Percentiles rank a stretch among this genome's conserved stretches.
These are phyloP conservation scores for Pythium vanterpoolii DNA, from an alignment of 352 stramenopile genomes.

Conservation along the genomic window DNA sequence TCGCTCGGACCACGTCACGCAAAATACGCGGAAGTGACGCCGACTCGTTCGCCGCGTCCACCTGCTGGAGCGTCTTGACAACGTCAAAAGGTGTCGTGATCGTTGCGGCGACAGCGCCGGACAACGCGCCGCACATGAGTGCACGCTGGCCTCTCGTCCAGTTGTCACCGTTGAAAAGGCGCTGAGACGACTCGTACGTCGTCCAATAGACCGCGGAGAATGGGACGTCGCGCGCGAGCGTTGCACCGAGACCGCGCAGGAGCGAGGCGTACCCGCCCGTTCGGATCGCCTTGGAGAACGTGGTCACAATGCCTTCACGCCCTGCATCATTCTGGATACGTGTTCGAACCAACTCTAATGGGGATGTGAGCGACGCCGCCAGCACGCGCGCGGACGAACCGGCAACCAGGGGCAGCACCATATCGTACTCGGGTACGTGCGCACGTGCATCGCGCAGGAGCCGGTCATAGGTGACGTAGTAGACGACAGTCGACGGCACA, in stretches of 20 bases:
- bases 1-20: constrained; percentile 43
- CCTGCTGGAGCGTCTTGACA: constrained; percentile 92
- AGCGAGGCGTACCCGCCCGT: constrained; percentile 76
- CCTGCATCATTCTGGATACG: constrained; percentile 64
- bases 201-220: constrained; percentile 96
- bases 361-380: constrained; percentile 76
- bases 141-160: constrained; percentile 62
- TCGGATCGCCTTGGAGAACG: constrained; percentile 54
- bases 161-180: constrained; percentile 9
- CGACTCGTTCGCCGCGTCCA: constrained; percentile 40
- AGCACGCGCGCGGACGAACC: constrained; percentile 65
- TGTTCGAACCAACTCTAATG: constrained; percentile 89
- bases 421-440: constrained; percentile 30
- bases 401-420: constrained; percentile 41
- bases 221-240: constrained; percentile 92
- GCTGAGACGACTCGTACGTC: constrained; percentile 83
- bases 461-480: constrained; percentile 94
- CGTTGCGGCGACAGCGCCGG: constrained; percentile 85
- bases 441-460: constrained; percentile 51
- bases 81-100: constrained; percentile 95
- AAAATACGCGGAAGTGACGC: constrained; percentile 37
- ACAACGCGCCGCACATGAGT: constrained; percentile 83
- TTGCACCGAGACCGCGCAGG: constrained; percentile 86
- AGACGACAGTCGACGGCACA: constrained; percentile 93
- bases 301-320: constrained; percentile 29